Evolutionary conservation across 352 stramenopile species (phyloP), one percentile per base, ranked within the genome.

Genomic region (Globisporangium orthogonon): DNA sequence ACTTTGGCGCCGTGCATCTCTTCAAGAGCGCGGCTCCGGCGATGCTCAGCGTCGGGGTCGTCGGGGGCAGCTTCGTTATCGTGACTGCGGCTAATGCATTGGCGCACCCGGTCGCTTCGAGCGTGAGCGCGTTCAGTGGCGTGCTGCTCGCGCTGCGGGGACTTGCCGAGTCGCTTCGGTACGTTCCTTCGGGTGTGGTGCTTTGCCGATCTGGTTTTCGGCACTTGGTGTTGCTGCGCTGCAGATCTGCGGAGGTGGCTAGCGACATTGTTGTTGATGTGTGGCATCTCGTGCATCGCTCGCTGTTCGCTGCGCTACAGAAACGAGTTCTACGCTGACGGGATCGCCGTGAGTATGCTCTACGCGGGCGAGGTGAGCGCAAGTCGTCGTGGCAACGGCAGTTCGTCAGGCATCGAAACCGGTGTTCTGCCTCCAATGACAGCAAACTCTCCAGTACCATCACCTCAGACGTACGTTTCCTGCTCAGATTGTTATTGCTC

Each of bases 101-200:
- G 54, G 66, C 69, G 28, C 70, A 69, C 30, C 68, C 96, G 3
- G 86, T 91, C 63, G 96, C 93, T 17, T 97, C 94, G 4, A 37
- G 33, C 33, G 33, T 37, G 64, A 80, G 84, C 30, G 76, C 84
- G 1, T 98, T 97, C 69, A 82, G 72, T 52, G 79, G 89, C 1
- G 86, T 83, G 37, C 98, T 98, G 63, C 96, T 83, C 66, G 96
- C 91, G 3, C 51, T 98, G 17, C 74, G 89, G 14, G 94, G 90
- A 37, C 81, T 98, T 56, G 89, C 91, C 3, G 93, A 98, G 47
- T 76, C 76, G n/a, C 69, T 98, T 39, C 54, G 33, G 33, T 37
- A 37, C 33, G 33, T 23, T 23, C 23, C 23, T 23, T 23, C 23
- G 23, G 23, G 23, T 23, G 23, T 23, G 23, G 23, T 23, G 23